Evolutionary conservation across 495 filamentous ascomycete species (phyloP).

Genomic region (Lophiostoma macrostomum): DNA sequence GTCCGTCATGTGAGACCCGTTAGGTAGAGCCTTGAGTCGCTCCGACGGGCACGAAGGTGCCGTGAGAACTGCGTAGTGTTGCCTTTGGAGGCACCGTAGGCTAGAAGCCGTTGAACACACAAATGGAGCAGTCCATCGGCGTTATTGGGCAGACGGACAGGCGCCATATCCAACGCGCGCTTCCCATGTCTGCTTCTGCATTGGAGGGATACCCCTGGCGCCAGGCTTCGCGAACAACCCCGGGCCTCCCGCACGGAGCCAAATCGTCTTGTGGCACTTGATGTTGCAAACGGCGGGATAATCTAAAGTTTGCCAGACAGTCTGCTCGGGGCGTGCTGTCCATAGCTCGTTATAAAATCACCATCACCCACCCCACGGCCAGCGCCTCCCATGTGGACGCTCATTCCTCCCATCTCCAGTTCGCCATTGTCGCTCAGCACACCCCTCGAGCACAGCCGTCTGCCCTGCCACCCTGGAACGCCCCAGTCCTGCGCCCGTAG

Average conservation of each 20-base stretch:
- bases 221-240: constrained; percentile 10
- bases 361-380: constrained; percentile 25
- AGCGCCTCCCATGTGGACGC: constrained; percentile 17
- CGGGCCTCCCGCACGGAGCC: constrained; percentile 32
- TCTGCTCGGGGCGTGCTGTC: constrained; percentile 24
- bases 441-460: neutral
- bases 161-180: too few relatives aligned
- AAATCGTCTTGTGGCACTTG: constrained; percentile 32
- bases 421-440: neutral
- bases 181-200: too few relatives aligned
- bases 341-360: constrained; percentile 36
- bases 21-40: too few relatives aligned
- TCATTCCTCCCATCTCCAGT: constrained; percentile 1
- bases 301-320: constrained; percentile 33
- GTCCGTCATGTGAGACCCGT: too few relatives aligned
- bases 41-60: too few relatives aligned
- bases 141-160: too few relatives aligned
- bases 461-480: neutral
- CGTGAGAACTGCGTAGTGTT: too few relatives aligned
- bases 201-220: too few relatives aligned
- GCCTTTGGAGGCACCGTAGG: too few relatives aligned
- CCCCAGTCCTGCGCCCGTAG: neutral
- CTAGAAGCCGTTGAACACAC: too few relatives aligned
- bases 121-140: too few relatives aligned
- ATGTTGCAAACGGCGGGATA: constrained; percentile 38